Evolutionary conservation across 768 basidiomycete genomes (phyloP).

Genomic region (Psilocybe cyanescens): DNA sequence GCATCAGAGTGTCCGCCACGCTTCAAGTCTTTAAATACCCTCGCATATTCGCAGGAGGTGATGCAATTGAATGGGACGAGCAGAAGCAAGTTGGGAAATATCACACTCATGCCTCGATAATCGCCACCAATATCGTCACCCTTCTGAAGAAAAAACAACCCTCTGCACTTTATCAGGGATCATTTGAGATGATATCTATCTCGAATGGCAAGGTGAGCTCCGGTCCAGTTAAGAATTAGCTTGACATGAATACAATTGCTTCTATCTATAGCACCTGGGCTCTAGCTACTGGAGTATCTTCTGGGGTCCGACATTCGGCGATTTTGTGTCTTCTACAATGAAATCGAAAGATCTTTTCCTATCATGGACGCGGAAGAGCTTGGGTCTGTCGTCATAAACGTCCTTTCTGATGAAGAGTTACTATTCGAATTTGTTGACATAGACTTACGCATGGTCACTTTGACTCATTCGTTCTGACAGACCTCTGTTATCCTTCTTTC

Average conservation of each 20-base stretch:
- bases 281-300: constrained; percentile 45
- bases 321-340: constrained; percentile 41
- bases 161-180: constrained; percentile 47
- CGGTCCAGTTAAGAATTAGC: neutral
- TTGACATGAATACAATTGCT: neutral
- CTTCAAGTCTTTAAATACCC: constrained; percentile 57
- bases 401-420: neutral
- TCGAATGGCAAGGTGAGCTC: constrained; percentile 57
- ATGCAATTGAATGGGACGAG: constrained; percentile 64
- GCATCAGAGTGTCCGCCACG: constrained; percentile 57
- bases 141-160: constrained; percentile 39
- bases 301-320: constrained; percentile 52
- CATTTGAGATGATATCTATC: constrained; percentile 55
- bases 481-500: too few relatives aligned
- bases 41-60: constrained; percentile 66
- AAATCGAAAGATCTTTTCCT: constrained; percentile 42
- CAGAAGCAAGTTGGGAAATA: constrained; percentile 61
- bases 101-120: constrained; percentile 44
- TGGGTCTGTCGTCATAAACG: constrained; percentile 21
- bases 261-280: constrained; percentile 40
- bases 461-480: neutral
- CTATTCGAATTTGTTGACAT: neutral
- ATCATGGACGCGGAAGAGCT: constrained; percentile 22
- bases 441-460: neutral
- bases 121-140: constrained; percentile 52